Base-by-base conservation (phyloP, 306 rosid genomes). In the Sophora flavescens region DNA sequence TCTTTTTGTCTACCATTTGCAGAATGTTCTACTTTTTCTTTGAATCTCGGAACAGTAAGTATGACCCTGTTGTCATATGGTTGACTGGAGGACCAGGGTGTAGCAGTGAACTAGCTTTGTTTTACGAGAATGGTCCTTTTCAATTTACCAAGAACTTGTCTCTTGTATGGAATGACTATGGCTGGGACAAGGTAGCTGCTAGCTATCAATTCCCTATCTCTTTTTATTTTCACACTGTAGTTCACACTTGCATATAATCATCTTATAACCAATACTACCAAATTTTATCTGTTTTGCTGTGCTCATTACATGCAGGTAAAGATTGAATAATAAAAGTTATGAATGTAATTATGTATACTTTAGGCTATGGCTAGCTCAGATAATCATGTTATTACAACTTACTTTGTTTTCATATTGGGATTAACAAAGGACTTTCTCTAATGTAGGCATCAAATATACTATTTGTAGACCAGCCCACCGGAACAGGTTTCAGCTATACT, bases 21-120 rank as follows among this genome's bases (percentile, higher is more conserved):
- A 96, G 99, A 84, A 82, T 92, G 98, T 96, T 94, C 87, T 91
- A 94, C 86, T 90, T 91, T 45, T 91, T 91, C 89, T 94, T 94
- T 35, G 98, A 94, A 83, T 91, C 97, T n/a, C 51, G 98, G 68
- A 87, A 4, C 53, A 90, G 53, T 13, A 85, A 73, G 74, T 72
- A 76, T 58, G 96, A 91, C 50, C 96, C 97, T 0, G 77, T 94
- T 30, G 96, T 94, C 26, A 90, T 94, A 60, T 94, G 98, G 98
- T 68, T 95, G 70, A 89, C 92, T 3, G 99, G 97, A 82, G 99
- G 97, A 28, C 99, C 97, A 75, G 97, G 99, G 10, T 95, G 97
- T n/a, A 84, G 99, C 79, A 89, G 99, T 84, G 97, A 90, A 76
- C 76, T 92, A 30, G 97, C 97, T 76, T 52, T 95, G 88, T 95